A percentile compares a stretch with the other conserved stretches of the same genome.
Conservation (phyloP, 768 basidiomycete genomes). For the Mycena metata region DNA sequence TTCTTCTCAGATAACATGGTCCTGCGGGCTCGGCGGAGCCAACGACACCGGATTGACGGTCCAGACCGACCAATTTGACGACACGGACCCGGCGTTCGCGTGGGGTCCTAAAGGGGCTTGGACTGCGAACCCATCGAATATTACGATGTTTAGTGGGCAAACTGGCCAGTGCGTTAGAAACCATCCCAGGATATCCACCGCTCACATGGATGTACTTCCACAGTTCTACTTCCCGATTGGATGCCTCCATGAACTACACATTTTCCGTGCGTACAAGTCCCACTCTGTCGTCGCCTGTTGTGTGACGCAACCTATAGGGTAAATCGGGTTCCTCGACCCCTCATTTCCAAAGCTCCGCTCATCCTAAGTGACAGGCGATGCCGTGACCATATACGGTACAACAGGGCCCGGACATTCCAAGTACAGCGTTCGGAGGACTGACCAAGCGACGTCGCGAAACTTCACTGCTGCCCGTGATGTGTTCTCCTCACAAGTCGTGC, state of each 20-base stretch:
- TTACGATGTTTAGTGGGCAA: neutral
- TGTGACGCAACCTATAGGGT: slow-evolving; percentile 28
- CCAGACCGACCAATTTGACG: neutral
- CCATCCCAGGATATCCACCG: no score
- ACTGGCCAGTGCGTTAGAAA: slow-evolving; percentile 32
- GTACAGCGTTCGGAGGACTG: slow-evolving; percentile 16
- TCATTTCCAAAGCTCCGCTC: neutral
- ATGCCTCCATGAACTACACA: slow-evolving; percentile 35
- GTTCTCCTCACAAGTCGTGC: slow-evolving; percentile 22
- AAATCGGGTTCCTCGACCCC: neutral
- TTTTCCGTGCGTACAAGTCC: slow-evolving; percentile 28
- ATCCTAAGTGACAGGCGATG: slow-evolving; percentile 24
- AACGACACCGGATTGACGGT: slow-evolving; percentile 18
- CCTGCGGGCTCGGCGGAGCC: slow-evolving; percentile 11
- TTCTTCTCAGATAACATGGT: slow-evolving; percentile 20
- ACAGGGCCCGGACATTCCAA: slow-evolving; percentile 25
- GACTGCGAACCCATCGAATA: slow-evolving; percentile 11
- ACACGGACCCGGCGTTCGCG: slow-evolving; percentile 14
- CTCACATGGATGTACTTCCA: neutral
- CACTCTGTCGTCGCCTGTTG: neutral
- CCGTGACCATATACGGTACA: slow-evolving; percentile 33
- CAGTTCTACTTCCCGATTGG: slow-evolving; percentile 21
- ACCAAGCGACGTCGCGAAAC: neutral
- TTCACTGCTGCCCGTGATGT: slow-evolving; percentile 24
- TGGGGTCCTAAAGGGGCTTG: slow-evolving; percentile 26